Percentiles rank a stretch among this genome's conserved stretches.
These are phyloP conservation scores for Fusarium pseudocircinatum DNA, from an alignment of 2,329 filamentous ascomycete species.

Conservation along the genomic window DNA sequence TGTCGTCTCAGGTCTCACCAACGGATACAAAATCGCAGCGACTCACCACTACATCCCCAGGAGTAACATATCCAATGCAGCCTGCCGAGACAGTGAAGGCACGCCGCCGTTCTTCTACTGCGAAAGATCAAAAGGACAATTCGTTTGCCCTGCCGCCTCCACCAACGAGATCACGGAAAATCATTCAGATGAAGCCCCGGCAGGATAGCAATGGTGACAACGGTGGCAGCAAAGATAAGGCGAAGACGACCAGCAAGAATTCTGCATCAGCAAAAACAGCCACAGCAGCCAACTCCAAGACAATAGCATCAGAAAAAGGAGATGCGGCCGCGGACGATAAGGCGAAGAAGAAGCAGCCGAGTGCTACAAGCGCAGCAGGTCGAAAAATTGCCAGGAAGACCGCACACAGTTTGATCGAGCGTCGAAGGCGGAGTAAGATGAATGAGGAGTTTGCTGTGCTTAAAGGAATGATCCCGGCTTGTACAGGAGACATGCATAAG, in stretches of 20 bases:
- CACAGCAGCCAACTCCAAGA: conserved; percentile 31
- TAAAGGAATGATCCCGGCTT: conserved; percentile 96
- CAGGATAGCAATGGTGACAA: conserved; percentile 51
- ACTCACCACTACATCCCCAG: conserved; percentile 37
- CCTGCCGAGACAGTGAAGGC: conserved; percentile 63
- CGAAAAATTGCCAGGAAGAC: conserved; percentile 96
- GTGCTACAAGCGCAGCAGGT: conserved; percentile 83
- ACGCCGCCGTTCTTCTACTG: conserved; percentile 61
- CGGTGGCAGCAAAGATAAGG: conserved; percentile 38
- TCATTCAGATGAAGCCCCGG: conserved; percentile 94
- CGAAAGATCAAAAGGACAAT: conserved; percentile 61
- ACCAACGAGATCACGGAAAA: conserved; percentile 90
- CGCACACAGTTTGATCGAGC: conserved; percentile 93
- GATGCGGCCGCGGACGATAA: conserved; percentile 38
- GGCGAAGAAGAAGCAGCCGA: conserved; percentile 80
- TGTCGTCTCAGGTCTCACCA: conserved; percentile 39
- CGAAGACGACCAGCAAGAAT: conserved; percentile 37
- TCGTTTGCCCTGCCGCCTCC: conserved; percentile 88
- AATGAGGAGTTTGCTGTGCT: conserved; percentile 96
- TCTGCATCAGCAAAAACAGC: conserved; percentile 26
- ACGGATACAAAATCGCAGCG: conserved; percentile 47
- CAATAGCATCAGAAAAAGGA: conserved; percentile 30
- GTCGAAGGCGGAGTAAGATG: conserved; percentile 93
- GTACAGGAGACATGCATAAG: conserved; percentile 98
- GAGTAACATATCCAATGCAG: conserved; percentile 56